Conservation (phyloP, 176 grass and related monocot species). For the Cocos nucifera region DNA sequence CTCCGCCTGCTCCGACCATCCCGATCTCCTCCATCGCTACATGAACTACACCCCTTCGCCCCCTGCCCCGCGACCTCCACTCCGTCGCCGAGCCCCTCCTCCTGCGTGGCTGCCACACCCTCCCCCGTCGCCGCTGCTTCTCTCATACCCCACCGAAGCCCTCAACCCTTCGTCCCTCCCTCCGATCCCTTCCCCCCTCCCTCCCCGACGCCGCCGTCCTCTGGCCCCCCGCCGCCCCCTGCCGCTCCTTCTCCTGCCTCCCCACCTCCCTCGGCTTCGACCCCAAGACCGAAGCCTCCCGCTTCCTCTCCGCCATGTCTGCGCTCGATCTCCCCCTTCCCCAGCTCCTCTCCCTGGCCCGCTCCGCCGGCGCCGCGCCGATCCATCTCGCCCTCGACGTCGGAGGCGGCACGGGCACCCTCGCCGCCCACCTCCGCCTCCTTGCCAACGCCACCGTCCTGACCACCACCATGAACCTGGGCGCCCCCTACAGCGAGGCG, state of each 20-base stretch:
- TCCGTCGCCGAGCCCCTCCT: conserved; percentile 62
- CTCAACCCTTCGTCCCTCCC: conserved; percentile 9
- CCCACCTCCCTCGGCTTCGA: conserved; percentile 46
- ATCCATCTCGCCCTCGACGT: conserved; percentile 73
- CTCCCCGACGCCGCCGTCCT: conserved; percentile 26
- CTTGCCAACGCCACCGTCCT: conserved; percentile 69
- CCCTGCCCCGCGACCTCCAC: conserved; percentile 48
- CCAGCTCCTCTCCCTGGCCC: conserved; percentile 75
- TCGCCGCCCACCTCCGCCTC: conserved; percentile 60
- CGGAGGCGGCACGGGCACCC: conserved; percentile 66
- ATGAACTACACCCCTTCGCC: conserved; percentile 58
- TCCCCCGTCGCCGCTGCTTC: conserved; percentile 38
- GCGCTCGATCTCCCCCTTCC: conserved; percentile 65
- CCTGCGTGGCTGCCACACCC: conserved; percentile 70
- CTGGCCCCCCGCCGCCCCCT: conserved; percentile 1
- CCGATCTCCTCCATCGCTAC: conserved; percentile 61
- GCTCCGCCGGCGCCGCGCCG: conserved; percentile 51
- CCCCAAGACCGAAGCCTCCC: conserved; percentile 32
- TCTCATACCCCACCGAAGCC: conserved; percentile 38
- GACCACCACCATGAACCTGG: conserved; percentile 75
- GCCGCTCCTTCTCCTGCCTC: conserved; percentile 21
- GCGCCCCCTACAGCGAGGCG: conserved; percentile 73
- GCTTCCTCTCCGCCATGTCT: conserved; percentile 41
- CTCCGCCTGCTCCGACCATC: conserved; percentile 48
- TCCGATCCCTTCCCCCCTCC: conserved; percentile 41